Conservation (phyloP, 768 basidiomycete genomes). For the Tulasnella sp. region DNA sequence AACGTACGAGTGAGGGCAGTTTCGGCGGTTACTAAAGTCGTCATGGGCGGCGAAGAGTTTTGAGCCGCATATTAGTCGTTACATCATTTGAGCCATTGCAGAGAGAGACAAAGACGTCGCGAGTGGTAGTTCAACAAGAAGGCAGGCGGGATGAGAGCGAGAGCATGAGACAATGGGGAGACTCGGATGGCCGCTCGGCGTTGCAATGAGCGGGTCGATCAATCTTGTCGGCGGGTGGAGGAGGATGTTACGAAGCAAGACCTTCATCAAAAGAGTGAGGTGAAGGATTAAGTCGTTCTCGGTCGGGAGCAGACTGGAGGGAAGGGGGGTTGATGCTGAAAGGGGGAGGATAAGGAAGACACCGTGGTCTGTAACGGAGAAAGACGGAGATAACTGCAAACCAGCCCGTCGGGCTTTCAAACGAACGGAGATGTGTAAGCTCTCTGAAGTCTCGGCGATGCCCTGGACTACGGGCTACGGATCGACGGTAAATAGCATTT, state of each 20-base stretch:
- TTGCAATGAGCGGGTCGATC: neutral
- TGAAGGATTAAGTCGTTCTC: neutral
- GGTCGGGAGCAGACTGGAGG: neutral
- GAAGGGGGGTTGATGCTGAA: neutral
- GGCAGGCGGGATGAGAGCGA: neutral
- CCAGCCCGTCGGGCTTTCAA: too few relatives aligned
- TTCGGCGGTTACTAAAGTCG: neutral
- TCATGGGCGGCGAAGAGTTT: neutral
- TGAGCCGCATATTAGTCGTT: neutral
- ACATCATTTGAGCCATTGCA: neutral
- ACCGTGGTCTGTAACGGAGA: too few relatives aligned
- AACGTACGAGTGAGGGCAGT: slow-evolving; percentile 8
- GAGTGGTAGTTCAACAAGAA: neutral
- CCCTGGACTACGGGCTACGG: too few relatives aligned
- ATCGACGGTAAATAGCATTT: too few relatives aligned
- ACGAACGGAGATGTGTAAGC: too few relatives aligned
- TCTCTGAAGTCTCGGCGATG: too few relatives aligned
- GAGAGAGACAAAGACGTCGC: neutral
- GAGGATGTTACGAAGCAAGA: neutral
- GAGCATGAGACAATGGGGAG: neutral
- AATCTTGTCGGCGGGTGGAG: neutral
- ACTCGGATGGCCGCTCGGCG: neutral
- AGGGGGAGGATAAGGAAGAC: too few relatives aligned
- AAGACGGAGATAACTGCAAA: too few relatives aligned
- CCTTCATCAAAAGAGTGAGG: slow-evolving; percentile 3